Conservation (phyloP, 2,329 filamentous ascomycete species). For the Talaromyces sp. region DNA sequence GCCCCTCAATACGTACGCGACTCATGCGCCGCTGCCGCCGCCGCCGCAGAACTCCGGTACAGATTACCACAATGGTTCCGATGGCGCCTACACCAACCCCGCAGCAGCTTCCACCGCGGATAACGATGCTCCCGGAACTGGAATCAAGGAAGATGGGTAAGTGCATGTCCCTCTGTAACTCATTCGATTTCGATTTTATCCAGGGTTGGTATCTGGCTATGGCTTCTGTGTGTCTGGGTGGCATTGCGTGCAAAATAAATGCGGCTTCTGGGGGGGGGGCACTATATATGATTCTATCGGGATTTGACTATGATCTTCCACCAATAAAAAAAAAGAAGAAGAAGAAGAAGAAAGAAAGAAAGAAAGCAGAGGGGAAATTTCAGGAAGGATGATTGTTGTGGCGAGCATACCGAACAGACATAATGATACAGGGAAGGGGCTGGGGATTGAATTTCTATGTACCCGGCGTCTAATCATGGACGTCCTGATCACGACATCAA, state of each 20-base stretch:
- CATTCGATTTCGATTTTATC: background rate
- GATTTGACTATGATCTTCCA: background rate
- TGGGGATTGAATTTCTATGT: background rate
- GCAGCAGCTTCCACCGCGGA: conserved; percentile 29
- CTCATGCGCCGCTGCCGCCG: conserved; percentile 24
- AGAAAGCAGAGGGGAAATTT: no score
- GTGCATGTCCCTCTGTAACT: conserved; percentile 42
- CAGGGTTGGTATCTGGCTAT: conserved; percentile 11
- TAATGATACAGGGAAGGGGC: background rate
- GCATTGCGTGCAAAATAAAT: conserved; percentile 20
- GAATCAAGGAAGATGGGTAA: conserved; percentile 91
- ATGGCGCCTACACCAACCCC: conserved; percentile 26
- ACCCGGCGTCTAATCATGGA: background rate
- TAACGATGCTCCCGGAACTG: conserved; percentile 42
- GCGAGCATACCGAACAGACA: background rate
- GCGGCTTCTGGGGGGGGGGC: conserved; percentile 7
- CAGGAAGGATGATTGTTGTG: background rate
- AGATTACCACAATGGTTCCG: conserved; percentile 30
- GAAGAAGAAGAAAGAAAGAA: no score
- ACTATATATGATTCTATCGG: background rate
- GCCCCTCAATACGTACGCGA: conserved; percentile 30
- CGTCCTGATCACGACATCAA: background rate
- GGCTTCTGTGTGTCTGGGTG: conserved; percentile 13
- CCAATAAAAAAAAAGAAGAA: no score
- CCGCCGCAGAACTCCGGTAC: conserved; percentile 28